phyloP scores from a whole-genome alignment of 768 basidiomycete species.

The Leccinellum rugosiceps region DNA sequence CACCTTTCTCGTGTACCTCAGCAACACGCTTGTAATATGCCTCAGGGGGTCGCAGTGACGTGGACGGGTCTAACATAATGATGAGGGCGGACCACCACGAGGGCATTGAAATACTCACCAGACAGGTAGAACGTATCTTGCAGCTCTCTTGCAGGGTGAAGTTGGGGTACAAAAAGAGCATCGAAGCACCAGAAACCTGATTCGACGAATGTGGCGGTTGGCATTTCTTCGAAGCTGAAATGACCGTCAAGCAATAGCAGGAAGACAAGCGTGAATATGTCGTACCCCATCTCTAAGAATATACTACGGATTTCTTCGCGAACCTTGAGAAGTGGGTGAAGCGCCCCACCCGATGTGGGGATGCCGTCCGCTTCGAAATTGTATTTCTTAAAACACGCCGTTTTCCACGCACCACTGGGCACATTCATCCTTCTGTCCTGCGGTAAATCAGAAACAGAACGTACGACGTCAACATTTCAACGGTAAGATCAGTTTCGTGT shows the following conservation, averaged over 20 bases:
- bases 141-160: conserved; percentile 95
- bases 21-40: conserved; percentile 87
- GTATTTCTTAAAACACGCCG: conserved; percentile 92
- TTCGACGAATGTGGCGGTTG: conserved; percentile 92
- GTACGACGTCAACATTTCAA: conserved; percentile 90
- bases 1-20: no score
- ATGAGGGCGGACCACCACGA: not conserved
- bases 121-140: conserved; percentile 99
- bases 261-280: not conserved
- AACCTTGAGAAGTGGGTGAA: conserved; percentile 96
- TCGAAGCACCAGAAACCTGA: conserved; percentile 99
- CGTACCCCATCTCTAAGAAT: conserved; percentile 98
- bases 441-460: conserved; percentile 21
- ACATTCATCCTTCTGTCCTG: conserved; percentile 1
- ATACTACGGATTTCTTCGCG: conserved; percentile 96
- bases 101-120: conserved; percentile 41
- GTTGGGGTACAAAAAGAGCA: conserved; percentile 95
- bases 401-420: conserved; percentile 89
- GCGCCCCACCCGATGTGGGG: conserved; percentile 83
- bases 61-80: conserved; percentile 64
- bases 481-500: conserved; percentile 94
- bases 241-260: conserved; percentile 2
- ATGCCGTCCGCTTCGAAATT: conserved; percentile 97
- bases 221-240: conserved; percentile 95
- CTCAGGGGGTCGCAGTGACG: conserved; percentile 68